phyloP scores from a whole-genome alignment of 305 asterid species.

The Solanum hybrid region DNA sequence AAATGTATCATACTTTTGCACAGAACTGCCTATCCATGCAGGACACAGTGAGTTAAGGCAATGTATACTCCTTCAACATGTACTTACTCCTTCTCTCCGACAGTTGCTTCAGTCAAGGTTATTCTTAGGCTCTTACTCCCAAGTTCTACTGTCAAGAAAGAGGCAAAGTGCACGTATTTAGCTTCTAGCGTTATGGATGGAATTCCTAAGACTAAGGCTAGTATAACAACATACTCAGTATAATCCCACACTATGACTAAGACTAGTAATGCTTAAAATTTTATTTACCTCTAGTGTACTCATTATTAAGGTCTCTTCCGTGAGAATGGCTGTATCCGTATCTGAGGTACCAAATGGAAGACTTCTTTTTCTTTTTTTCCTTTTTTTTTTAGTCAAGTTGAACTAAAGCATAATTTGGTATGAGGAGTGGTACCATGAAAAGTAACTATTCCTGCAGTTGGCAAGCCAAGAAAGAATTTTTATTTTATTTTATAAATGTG shows the following conservation, averaged over 20 bases:
- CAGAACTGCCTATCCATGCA: neutral
- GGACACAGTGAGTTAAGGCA: neutral
- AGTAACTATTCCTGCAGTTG: neutral
- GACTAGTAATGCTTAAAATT: neutral
- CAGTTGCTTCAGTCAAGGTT: neutral
- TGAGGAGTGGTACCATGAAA: neutral
- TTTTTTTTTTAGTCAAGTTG: neutral
- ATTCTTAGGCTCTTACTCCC: neutral
- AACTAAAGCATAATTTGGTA: neutral
- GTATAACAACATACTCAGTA: neutral
- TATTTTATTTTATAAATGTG: neutral
- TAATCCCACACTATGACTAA: neutral
- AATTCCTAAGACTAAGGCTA: neutral
- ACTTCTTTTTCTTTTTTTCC: no score
- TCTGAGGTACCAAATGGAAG: neutral
- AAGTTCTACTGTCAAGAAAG: neutral
- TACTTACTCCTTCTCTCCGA: neutral
- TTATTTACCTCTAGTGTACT: neutral
- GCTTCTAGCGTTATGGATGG: neutral
- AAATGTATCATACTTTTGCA: neutral
- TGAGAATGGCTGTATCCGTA: neutral
- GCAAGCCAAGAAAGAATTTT: neutral
- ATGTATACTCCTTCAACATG: neutral
- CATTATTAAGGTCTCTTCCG: neutral
- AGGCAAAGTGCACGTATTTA: neutral